Base-by-base conservation (phyloP, 495 filamentous ascomycete genomes). In the Aspergillus panamensis region DNA sequence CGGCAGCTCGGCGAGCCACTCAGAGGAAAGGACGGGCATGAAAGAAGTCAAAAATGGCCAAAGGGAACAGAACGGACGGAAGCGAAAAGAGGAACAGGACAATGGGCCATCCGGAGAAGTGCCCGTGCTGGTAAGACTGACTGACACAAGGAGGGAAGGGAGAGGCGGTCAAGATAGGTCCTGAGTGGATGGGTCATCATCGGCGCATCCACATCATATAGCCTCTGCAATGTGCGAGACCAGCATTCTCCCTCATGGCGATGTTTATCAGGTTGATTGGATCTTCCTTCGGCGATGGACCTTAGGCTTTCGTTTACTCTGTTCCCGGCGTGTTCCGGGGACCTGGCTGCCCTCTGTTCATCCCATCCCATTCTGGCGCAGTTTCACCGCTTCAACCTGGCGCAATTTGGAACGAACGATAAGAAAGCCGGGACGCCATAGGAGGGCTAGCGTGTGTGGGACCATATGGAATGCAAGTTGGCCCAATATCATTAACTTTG, bases 311-410 rank as follows among this genome's bases (percentile, higher is more conserved):
- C 45, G 57, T 42, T 54, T 33, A 25, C 44, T 50, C 55, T 63
- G 57, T 50, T 61, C 62, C 66, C 66, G 66, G 62, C 45, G 52
- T 59, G 58, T 61, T 65, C 66, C 66, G 66, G 62, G 55, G 58
- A 48, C 59, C 47, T 68, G 66, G 66, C 59, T 62, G 20, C 59
- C 10, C 25, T 31, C 30, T 53, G 40, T 56, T 50, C 51, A 58
- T 66, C 58, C 59, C 53, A 55, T 51, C 54, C 48, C 45, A 52
- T 59, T 47, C 60, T 56, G 52, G 54, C 50, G 53, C 56, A 43
- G 61, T 59, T 67, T 67, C 61, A 67, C 61, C 65, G 62, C 65
- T 67, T 59, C 20, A 48, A 53, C 48, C 56, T 58, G 54, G 53
- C 52, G 56, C 53, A 45, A 56, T 44, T 43, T 49, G 21, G 52